Base-by-base conservation (phyloP, 768 basidiomycete genomes). In the Dictyophora rubrovolvata region DNA sequence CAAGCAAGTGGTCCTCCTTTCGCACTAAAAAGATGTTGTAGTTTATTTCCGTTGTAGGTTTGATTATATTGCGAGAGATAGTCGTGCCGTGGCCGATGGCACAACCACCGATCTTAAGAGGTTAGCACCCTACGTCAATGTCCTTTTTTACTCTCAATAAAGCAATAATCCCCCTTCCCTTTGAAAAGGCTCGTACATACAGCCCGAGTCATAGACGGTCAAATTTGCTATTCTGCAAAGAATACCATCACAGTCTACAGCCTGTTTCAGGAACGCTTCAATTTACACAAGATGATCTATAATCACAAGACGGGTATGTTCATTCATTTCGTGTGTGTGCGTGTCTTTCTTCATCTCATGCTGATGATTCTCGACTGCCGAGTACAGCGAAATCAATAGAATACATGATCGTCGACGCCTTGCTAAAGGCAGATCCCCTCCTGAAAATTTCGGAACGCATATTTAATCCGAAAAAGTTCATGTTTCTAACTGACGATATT, bases 221-320 rank as follows among this genome's bases (percentile, higher is more conserved):
- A 85, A 65, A 89, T 93, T 28, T 88, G 86, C 67, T 93, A 88
- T 64, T 76, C 87, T 59, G 86, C 86, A 71, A 93, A 93, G 67
- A 87, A 91, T 59, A 83, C 83, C 0, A 85, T 87, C 64, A 79
- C 82, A 52, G 76, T 93, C 1, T 86, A 85, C 62, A 84, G 87
- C 58, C 76, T 93, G 2, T 90, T 82, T 62, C 77, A 81, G 34
- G 82, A 83, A 1, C 78, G 89, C 2, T 91, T 89, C 66, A 85
- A 80, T 37, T 72, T 92, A n/a, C 88, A 90, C 70, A 92, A 90
- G 66, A 78, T 77, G 7, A 77, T 89, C n/a, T 93, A 92, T 63
- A 84, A 81, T 61, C 89, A 92, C 69, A 90, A 90, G 67, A 81
- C 86, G 1, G 83, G 82, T 82, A 60, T 20, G 76, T n/a, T n/a